Conservation (phyloP, 345 rosid species). For the Citropsis articulata region DNA sequence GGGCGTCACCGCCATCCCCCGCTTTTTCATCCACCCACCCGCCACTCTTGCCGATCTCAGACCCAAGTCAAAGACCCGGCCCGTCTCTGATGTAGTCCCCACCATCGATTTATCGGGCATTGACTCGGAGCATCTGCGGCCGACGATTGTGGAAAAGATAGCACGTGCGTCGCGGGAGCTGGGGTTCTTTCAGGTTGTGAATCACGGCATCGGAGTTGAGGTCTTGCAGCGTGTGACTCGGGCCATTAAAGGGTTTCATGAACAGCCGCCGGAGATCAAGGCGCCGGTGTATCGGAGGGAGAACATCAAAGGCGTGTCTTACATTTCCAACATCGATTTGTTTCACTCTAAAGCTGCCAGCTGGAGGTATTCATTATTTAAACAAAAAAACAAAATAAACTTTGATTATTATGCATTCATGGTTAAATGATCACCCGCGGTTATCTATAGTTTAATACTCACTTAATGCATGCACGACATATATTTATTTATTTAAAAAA, state of each 20-base stretch:
- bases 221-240: slow-evolving; percentile 30
- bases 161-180: slow-evolving; percentile 32
- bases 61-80: background rate
- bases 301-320: slow-evolving; percentile 17
- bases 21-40: slow-evolving; percentile 46
- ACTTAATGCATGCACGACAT: too few relatives aligned
- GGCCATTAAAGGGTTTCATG: slow-evolving; percentile 36
- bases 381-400: background rate
- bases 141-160: slow-evolving; percentile 30
- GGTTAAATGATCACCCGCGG: too few relatives aligned
- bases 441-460: too few relatives aligned
- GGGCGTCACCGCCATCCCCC: slow-evolving; percentile 46
- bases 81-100: slow-evolving; percentile 26
- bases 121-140: slow-evolving; percentile 3
- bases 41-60: slow-evolving; percentile 28
- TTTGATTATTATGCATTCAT: too few relatives aligned
- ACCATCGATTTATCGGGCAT: slow-evolving; percentile 40
- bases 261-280: slow-evolving; percentile 44
- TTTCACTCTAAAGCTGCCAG: slow-evolving; percentile 49
- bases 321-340: slow-evolving; percentile 45
- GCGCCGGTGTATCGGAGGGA: slow-evolving; percentile 33
- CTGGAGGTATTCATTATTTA: slow-evolving; percentile 34
- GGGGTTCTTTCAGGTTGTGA: slow-evolving; percentile 58
- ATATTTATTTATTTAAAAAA: too few relatives aligned
- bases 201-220: slow-evolving; percentile 45